Evolutionary conservation across 2,329 filamentous ascomycete genomes (phyloP).

Genomic region (Fusarium sp.): DNA sequence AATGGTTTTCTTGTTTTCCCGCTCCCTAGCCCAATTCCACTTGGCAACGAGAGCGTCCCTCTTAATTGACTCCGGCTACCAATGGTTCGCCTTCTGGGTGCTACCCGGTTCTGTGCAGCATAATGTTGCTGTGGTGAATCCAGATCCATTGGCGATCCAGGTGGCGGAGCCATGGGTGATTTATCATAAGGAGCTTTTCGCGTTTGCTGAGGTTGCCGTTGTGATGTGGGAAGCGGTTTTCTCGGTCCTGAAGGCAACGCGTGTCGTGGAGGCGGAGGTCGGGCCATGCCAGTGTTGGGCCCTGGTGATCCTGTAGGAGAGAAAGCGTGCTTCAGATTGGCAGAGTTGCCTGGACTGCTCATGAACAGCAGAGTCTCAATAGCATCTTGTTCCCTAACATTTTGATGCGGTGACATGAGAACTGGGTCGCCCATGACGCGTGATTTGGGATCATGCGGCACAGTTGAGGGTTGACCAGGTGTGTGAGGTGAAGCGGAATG

Average conservation of each 20-base stretch:
- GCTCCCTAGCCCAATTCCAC: constrained; percentile 58
- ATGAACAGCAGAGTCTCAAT: constrained; percentile 85
- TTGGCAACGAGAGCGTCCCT: constrained; percentile 61
- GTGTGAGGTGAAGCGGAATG: constrained; percentile 61
- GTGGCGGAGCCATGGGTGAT: constrained; percentile 53
- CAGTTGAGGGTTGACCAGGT: constrained; percentile 53
- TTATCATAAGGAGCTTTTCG: constrained; percentile 64
- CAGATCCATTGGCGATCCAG: constrained; percentile 61
- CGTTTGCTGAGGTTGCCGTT: constrained; percentile 55
- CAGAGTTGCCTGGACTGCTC: constrained; percentile 81
- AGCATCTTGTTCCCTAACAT: constrained; percentile 83
- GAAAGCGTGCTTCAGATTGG: constrained; percentile 69
- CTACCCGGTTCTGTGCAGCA: constrained; percentile 49
- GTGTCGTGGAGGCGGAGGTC: constrained; percentile 44
- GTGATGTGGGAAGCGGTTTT: constrained; percentile 63
- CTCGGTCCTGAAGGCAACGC: constrained; percentile 62
- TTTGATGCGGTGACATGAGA: constrained; percentile 70
- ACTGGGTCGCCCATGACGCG: constrained; percentile 61
- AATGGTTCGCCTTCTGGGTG: constrained; percentile 58
- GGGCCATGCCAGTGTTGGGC: constrained; percentile 34
- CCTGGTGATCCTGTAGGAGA: constrained; percentile 56
- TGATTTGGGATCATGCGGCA: constrained; percentile 47
- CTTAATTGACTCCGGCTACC: constrained; percentile 53
- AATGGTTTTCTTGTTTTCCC: constrained; percentile 54
- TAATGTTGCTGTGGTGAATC: constrained; percentile 52